phyloP scores from a whole-genome alignment of 2,329 filamentous ascomycete species.

The Ophiosphaerella narmari region DNA sequence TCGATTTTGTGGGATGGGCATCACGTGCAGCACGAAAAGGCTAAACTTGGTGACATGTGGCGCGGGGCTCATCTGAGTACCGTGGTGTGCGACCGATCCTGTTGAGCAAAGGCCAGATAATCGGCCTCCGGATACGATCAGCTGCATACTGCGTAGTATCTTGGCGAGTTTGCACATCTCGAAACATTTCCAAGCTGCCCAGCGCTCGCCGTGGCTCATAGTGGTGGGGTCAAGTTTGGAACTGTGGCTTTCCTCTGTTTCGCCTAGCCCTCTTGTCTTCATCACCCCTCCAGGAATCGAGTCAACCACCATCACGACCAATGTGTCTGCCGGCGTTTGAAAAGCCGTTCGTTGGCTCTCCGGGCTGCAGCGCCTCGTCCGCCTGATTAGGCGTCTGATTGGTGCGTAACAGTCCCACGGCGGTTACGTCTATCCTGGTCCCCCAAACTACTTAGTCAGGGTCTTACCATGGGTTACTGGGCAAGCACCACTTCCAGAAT shows the following conservation, averaged over 20 bases:
- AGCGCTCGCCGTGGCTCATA: neutral
- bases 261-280: constrained; percentile 5
- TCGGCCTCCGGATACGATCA: neutral
- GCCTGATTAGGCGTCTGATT: constrained; percentile 14
- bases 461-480: constrained; percentile 15
- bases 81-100: neutral
- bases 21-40: constrained; percentile 1
- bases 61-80: neutral
- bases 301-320: too few relatives aligned
- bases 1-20: constrained; percentile 22
- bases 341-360: neutral
- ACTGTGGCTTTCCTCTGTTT: constrained; percentile 15
- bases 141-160: neutral
- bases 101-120: too few relatives aligned
- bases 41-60: neutral
- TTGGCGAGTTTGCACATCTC: neutral
- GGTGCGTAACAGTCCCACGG: constrained; percentile 14
- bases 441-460: constrained; percentile 1
- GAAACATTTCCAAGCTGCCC: neutral
- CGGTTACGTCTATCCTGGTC: constrained; percentile 12
- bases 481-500: constrained; percentile 6
- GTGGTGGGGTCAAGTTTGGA: constrained; percentile 1
- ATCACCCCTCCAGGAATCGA: neutral
- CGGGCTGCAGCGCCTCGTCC: constrained; percentile 9
- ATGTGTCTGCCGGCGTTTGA: too few relatives aligned